These are phyloP conservation scores for Fimicolochytrium jonesii DNA, from an alignment of 192 early-diverging fungal genomes.

Conservation along the genomic window DNA sequence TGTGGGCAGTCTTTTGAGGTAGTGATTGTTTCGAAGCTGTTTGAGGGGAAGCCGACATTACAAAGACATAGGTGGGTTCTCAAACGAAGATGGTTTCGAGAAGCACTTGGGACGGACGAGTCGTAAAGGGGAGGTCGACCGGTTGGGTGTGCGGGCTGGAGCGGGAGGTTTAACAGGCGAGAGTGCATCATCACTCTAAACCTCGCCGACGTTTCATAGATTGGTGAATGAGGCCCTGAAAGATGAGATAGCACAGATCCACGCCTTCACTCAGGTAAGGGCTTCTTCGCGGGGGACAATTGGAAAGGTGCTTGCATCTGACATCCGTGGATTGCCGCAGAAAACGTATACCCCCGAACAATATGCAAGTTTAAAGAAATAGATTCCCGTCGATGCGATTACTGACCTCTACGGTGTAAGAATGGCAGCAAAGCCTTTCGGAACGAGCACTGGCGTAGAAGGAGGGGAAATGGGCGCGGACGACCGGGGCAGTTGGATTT, in stretches of 20 bases:
- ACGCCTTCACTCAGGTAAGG: slow-evolving; percentile 79
- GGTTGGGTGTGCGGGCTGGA: neutral
- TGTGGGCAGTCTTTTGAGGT: slow-evolving; percentile 83
- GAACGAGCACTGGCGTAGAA: too few species aligned
- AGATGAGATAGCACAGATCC: slow-evolving; percentile 72
- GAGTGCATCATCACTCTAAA: too few species aligned
- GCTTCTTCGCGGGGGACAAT: neutral
- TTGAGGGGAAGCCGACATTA: slow-evolving; percentile 66
- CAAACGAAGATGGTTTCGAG: neutral
- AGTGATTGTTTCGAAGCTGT: slow-evolving; percentile 66
- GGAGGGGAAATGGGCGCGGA: too few species aligned
- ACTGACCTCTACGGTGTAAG: too few species aligned
- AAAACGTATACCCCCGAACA: slow-evolving; percentile 68
- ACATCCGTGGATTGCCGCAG: slow-evolving; percentile 22
- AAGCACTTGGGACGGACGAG: neutral
- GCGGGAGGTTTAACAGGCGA: too few species aligned
- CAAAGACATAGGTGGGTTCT: slow-evolving; percentile 73
- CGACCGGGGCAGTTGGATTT: too few species aligned
- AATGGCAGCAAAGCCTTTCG: too few species aligned
- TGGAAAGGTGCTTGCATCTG: neutral
- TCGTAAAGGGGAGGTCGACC: neutral
- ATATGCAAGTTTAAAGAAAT: too few species aligned
- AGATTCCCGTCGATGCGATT: too few species aligned
- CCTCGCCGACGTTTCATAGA: slow-evolving; percentile 16
- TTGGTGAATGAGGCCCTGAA: slow-evolving; percentile 79